Evolutionary conservation across 2,329 filamentous ascomycete genomes (phyloP).

Genomic region (Sodiomyces alkalinus): DNA sequence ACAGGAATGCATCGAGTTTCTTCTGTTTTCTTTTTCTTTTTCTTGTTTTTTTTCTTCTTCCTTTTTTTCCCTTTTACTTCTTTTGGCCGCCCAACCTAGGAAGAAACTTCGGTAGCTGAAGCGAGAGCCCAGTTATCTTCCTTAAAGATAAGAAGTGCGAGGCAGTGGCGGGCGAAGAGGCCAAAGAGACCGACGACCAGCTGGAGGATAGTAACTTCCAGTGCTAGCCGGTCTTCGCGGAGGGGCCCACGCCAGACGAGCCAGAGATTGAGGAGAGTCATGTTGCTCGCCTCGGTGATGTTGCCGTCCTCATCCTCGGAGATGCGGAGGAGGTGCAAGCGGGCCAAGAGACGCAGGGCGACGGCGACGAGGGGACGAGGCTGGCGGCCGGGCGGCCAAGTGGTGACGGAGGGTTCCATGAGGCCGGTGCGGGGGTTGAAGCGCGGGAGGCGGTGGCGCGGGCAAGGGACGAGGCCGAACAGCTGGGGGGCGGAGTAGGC

Average conservation of each 20-base stretch:
- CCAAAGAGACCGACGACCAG: constrained; percentile 61
- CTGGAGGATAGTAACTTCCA: constrained; percentile 72
- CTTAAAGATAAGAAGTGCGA: constrained; percentile 79
- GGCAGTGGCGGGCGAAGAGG: constrained; percentile 68
- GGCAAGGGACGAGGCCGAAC: constrained; percentile 80
- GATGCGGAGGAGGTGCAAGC: constrained; percentile 52
- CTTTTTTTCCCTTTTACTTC: not conserved
- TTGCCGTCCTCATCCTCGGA: constrained; percentile 46
- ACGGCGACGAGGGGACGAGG: constrained; percentile 48
- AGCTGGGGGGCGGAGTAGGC: constrained; percentile 85
- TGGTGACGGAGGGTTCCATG: constrained; percentile 72
- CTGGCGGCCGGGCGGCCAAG: constrained; percentile 53
- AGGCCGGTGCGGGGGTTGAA: constrained; percentile 78
- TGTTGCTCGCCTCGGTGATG: constrained; percentile 71
- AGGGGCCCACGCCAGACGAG: constrained; percentile 87
- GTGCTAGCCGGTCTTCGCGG: constrained; percentile 69
- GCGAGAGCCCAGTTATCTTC: constrained; percentile 56
- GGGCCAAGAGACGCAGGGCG: constrained; percentile 52
- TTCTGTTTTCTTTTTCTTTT: not conserved
- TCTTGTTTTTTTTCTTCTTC: not conserved
- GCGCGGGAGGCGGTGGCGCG: constrained; percentile 75
- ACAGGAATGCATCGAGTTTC: too few relatives aligned
- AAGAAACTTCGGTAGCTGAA: too few relatives aligned
- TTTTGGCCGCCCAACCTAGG: too few relatives aligned
- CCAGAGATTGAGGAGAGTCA: constrained; percentile 93